Evolutionary conservation across 331 rosid genomes (phyloP).

Genomic region (Cydonia oblonga): DNA sequence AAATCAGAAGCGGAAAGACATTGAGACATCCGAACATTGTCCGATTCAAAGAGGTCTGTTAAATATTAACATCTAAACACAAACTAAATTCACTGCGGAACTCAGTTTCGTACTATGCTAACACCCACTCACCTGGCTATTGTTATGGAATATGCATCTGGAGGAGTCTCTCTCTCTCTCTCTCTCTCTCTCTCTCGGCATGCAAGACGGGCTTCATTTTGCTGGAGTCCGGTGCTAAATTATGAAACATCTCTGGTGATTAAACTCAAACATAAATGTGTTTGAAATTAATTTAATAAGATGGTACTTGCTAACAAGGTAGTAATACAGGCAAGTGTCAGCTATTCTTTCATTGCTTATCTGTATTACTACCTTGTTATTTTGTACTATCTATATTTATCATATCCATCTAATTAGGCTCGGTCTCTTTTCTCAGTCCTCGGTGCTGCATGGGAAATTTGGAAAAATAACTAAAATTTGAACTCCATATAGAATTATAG

Average conservation of each 20-base stretch:
- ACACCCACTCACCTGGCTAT: slow-evolving; percentile 87
- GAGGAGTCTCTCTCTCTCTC: slow-evolving; percentile 36
- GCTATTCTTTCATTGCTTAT: not conserved
- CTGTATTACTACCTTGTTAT: too few relatives aligned
- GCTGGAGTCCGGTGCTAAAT: not conserved
- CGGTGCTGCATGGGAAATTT: slow-evolving; percentile 78
- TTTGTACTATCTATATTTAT: not conserved
- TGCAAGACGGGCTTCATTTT: not conserved
- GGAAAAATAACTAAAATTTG: too few relatives aligned
- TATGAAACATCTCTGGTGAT: not conserved
- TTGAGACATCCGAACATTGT: slow-evolving; percentile 94
- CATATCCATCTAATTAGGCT: slow-evolving; percentile 15
- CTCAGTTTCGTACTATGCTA: slow-evolving; percentile 19
- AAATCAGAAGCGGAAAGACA: slow-evolving; percentile 1
- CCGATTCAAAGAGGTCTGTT: slow-evolving; percentile 81
- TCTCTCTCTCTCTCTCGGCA: not conserved
- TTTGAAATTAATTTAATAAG: not conserved
- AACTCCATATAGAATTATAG: too few relatives aligned
- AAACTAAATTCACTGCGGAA: not conserved
- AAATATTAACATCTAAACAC: not conserved
- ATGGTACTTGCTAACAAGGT: too few relatives aligned
- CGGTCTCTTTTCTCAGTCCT: slow-evolving; percentile 42
- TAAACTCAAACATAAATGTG: not conserved
- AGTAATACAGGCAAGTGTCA: too few relatives aligned
- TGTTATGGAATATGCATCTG: slow-evolving; percentile 95